Base-by-base conservation (phyloP, 179 eudicot genomes). In the Amaranthus tricolor region DNA sequence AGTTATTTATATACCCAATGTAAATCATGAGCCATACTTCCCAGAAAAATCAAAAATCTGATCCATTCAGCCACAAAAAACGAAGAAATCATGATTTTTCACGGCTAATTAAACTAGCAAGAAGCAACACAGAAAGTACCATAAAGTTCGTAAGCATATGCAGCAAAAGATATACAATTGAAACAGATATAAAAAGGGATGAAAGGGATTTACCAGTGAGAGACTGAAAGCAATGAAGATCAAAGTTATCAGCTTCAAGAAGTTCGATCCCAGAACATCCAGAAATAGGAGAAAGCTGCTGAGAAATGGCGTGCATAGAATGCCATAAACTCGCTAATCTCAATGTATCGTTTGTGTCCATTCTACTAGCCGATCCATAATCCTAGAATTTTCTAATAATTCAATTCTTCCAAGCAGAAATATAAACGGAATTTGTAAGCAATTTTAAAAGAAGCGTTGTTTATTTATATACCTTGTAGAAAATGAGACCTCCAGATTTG, bases 321-420 rank as follows among this genome's bases (percentile, higher is more conserved):
- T 89, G 97, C 97, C 97, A 95, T 40, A 93, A 75, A 82, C 96
- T 93, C 20, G 95, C 97, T 80, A 95, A 74, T 69, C 99, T 83
- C 89, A 95, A 88, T 74, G 89, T 95, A 70, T 93, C 99, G 68
- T 93, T 93, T 3, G 97, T 95, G 67, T 94, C 98, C 97, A 94
- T 92, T 62, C 96, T 83, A 70, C 93, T 90, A 31, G 97, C 93
- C 10, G 96, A 90, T 48, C 98, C 97, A 87, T 89, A 90, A 86
- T 92, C 98, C 97, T 93, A 73, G 3, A 31, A 14, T 19, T 60
- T 31, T 31, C 40, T 31, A 31, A 31, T 31, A 31, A 31, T 31
- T 31, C 40, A 31, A 31, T 31, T 31, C 40, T 31, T 1, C 40
- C 40, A 31, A 31, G 40, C 40, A 31, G 3, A 31, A 31, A 31